phyloP scores from a whole-genome alignment of 1,284 basidiomycete species.

The Apiotrichum gracile region DNA sequence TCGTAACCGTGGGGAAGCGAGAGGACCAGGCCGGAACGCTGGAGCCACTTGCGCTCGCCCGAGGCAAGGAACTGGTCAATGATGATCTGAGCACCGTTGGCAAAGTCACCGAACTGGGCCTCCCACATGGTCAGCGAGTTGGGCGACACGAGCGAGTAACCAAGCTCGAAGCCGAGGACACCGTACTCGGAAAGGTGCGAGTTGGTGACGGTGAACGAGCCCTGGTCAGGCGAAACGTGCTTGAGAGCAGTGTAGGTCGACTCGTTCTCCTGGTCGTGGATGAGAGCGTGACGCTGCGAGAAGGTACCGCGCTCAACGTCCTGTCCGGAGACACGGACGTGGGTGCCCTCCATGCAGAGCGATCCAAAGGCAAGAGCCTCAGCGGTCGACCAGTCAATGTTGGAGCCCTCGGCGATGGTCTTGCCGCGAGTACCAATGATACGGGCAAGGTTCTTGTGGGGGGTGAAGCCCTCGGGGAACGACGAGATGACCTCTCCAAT shows the following conservation, averaged over 20 bases:
- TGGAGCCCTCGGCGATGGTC: constrained; percentile 79
- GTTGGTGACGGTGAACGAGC: constrained; percentile 91
- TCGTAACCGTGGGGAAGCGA: constrained; percentile 96
- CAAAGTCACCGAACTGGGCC: constrained; percentile 98
- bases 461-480: constrained; percentile 77
- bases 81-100: constrained; percentile 94
- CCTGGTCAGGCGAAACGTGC: constrained; percentile 80
- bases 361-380: constrained; percentile 96
- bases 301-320: constrained; percentile 99
- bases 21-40: constrained; percentile 88
- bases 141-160: constrained; percentile 96
- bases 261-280: constrained; percentile 95
- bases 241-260: constrained; percentile 83
- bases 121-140: constrained; percentile 96
- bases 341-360: constrained; percentile 84
- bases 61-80: constrained; percentile 99
- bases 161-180: constrained; percentile 93
- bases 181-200: constrained; percentile 96
- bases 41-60: constrained; percentile 97
- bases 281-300: constrained; percentile 96
- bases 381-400: constrained; percentile 99
- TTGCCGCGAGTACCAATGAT: constrained; percentile 85
- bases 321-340: constrained; percentile 94
- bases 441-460: constrained; percentile 89
- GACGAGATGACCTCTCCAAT: constrained; percentile 81